phyloP scores from a whole-genome alignment of 805 yeast genomes.

The Candida endomychidarum region DNA sequence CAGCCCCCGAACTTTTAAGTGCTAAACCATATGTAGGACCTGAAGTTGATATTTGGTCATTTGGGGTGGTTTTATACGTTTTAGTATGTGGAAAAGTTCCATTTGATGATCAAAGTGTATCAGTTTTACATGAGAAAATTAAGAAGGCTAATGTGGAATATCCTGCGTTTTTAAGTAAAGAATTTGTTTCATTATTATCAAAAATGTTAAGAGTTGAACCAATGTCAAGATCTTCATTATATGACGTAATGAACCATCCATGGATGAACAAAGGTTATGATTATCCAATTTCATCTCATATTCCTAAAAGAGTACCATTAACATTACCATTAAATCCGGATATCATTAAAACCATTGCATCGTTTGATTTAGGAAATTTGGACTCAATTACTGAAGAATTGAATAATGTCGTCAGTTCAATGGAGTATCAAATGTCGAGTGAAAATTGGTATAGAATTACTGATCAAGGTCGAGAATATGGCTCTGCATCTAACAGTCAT shows the following conservation, averaged over 20 bases:
- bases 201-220: slow-evolving; percentile 95
- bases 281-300: slow-evolving; percentile 61
- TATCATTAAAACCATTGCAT: slow-evolving; percentile 72
- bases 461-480: slow-evolving; percentile 38
- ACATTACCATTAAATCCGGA: slow-evolving; percentile 62
- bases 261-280: slow-evolving; percentile 95
- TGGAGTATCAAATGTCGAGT: slow-evolving; percentile 61
- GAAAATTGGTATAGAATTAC: slow-evolving; percentile 58
- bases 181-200: slow-evolving; percentile 75
- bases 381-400: slow-evolving; percentile 58
- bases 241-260: slow-evolving; percentile 82
- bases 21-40: slow-evolving; percentile 95
- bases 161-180: slow-evolving; percentile 76
- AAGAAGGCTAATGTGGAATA: slow-evolving; percentile 91
- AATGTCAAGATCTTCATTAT: slow-evolving; percentile 68
- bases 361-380: slow-evolving; percentile 74
- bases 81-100: slow-evolving; percentile 98
- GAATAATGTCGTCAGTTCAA: slow-evolving; percentile 56
- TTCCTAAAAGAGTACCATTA: slow-evolving; percentile 80
- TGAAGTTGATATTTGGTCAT: slow-evolving; percentile 97
- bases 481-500: slow-evolving; percentile 32
- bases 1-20: slow-evolving; percentile 93
- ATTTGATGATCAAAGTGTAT: slow-evolving; percentile 91
- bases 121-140: slow-evolving; percentile 89
- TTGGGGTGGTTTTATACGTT: slow-evolving; percentile 94